Evolutionary conservation across 2,329 filamentous ascomycete genomes (phyloP).

Genomic region (Didymella arachidicola): DNA sequence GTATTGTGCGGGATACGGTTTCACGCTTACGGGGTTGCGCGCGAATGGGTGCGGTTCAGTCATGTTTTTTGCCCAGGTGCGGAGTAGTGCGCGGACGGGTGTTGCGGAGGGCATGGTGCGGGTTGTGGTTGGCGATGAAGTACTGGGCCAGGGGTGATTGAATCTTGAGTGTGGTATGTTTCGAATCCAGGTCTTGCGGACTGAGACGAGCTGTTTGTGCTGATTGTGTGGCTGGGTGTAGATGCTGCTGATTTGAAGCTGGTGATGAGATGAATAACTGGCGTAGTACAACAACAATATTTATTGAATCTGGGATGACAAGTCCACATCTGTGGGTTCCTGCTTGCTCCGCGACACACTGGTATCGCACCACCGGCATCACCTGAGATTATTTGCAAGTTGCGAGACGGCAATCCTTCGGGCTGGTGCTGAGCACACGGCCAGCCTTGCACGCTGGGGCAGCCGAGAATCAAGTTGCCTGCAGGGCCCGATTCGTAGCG

Average conservation of each 20-base stretch:
- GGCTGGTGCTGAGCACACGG: slow-evolving; percentile 5
- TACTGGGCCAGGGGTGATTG: too few relatives aligned
- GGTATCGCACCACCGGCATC: slow-evolving; percentile 27
- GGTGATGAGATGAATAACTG: background rate
- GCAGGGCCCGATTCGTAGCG: background rate
- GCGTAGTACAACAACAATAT: slow-evolving; percentile 4
- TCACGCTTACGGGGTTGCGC: slow-evolving; percentile 38
- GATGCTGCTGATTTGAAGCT: slow-evolving; percentile 4
- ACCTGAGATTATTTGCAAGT: slow-evolving; percentile 23
- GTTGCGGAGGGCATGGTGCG: slow-evolving; percentile 43
- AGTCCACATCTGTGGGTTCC: background rate
- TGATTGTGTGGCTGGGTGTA: slow-evolving; percentile 13
- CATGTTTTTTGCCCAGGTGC: slow-evolving; percentile 43
- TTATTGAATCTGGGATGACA: slow-evolving; percentile 8
- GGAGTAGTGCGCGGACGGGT: slow-evolving; percentile 42
- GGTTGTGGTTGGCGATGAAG: background rate
- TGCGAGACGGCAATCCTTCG: background rate
- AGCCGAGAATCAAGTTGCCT: background rate
- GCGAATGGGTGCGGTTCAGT: slow-evolving; percentile 49
- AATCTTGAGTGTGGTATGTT: background rate
- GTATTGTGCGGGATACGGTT: slow-evolving; percentile 37
- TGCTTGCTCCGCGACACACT: background rate
- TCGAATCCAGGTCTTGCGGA: too few relatives aligned
- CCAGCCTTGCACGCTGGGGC: slow-evolving; percentile 18
- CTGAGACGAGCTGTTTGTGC: background rate